A percentile compares a stretch with the other conserved stretches of the same genome.
Conservation (phyloP, 805 yeast genomes). For the Ascoidea asiatica region DNA sequence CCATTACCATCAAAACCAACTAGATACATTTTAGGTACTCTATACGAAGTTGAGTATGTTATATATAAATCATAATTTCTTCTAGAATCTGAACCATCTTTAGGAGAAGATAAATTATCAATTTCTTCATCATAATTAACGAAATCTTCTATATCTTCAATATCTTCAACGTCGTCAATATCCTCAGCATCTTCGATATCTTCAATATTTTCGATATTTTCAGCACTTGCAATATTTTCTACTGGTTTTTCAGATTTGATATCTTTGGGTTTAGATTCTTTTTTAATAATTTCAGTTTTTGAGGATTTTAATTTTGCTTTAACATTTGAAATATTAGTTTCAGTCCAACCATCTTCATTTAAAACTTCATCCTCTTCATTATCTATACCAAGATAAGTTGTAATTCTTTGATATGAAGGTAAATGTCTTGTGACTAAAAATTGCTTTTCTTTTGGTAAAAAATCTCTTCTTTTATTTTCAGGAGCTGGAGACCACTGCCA, state of each 20-base stretch:
- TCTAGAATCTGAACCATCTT: too few relatives aligned
- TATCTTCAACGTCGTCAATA: slow-evolving; percentile 24
- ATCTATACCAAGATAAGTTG: slow-evolving; percentile 30
- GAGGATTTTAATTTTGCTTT: slow-evolving; percentile 10
- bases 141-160: slow-evolving; percentile 32
- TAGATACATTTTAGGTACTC: slow-evolving; percentile 90
- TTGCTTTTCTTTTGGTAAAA: slow-evolving; percentile 80
- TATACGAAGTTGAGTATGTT: slow-evolving; percentile 84
- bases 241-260: slow-evolving; percentile 2
- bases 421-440: slow-evolving; percentile 80
- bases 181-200: slow-evolving; percentile 1
- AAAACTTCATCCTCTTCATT: slow-evolving; percentile 21
- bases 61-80: slow-evolving; percentile 83
- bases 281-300: neutral
- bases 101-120: slow-evolving; percentile 15
- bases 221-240: neutral
- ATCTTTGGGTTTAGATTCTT: too few relatives aligned
- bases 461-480: slow-evolving; percentile 40
- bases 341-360: slow-evolving; percentile 52
- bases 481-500: slow-evolving; percentile 83
- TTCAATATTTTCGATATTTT: neutral
- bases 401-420: slow-evolving; percentile 69
- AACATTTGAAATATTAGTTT: slow-evolving; percentile 16
- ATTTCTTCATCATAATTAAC: slow-evolving; percentile 24
- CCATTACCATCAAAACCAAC: slow-evolving; percentile 82